These are phyloP conservation scores for Amaranthus hypochondriacus DNA, from an alignment of 148 eudicot genomes.

Conservation along the genomic window DNA sequence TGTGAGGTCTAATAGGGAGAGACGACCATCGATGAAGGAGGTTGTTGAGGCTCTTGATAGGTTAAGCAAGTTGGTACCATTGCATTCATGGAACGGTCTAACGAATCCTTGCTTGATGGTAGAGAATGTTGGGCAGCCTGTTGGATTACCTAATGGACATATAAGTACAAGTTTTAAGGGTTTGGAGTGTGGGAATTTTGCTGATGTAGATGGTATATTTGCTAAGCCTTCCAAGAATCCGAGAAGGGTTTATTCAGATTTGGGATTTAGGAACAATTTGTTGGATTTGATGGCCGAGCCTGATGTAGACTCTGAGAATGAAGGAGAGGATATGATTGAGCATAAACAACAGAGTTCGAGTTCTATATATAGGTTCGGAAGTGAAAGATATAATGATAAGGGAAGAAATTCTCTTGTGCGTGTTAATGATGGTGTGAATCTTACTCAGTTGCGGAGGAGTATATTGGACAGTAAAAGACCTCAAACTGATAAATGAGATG, in stretches of 20 bases:
- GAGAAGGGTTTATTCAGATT: conserved; percentile 73
- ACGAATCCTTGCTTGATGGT: conserved; percentile 88
- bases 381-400: conserved; percentile 25
- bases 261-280: conserved; percentile 74
- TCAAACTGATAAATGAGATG: conserved; percentile 4
- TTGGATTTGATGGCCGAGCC: conserved; percentile 70
- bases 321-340: conserved; percentile 26
- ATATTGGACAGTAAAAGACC: conserved; percentile 22
- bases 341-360: conserved; percentile 17
- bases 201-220: conserved; percentile 28
- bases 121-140: conserved; percentile 58
- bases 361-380: conserved; percentile 34
- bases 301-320: conserved; percentile 35
- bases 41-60: conserved; percentile 53
- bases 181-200: conserved; percentile 35
- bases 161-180: conserved; percentile 32
- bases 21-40: conserved; percentile 83
- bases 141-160: conserved; percentile 29
- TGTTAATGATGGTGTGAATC: conserved; percentile 14
- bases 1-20: conserved; percentile 79
- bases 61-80: conserved; percentile 60
- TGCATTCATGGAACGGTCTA: conserved; percentile 72
- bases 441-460: conserved; percentile 17
- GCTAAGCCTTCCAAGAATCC: conserved; percentile 38
- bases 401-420: conserved; percentile 3